Conservation (phyloP, 1,284 basidiomycete species). For the Cerrena zonata region DNA sequence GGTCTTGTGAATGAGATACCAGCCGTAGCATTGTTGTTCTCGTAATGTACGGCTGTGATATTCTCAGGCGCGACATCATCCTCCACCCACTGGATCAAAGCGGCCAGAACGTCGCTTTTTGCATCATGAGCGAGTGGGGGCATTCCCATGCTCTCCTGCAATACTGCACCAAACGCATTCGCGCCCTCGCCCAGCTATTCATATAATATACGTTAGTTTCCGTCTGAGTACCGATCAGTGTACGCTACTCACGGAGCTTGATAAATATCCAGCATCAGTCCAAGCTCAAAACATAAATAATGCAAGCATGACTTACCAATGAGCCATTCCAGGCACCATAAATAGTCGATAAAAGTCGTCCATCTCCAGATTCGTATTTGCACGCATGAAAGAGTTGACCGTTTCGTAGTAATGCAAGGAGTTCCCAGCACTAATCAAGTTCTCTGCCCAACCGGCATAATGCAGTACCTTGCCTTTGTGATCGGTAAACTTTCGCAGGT, state of each 20-base stretch:
- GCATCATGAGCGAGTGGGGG: slow-evolving; percentile 24
- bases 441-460: slow-evolving; percentile 10
- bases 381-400: slow-evolving; percentile 23
- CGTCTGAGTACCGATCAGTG: not conserved
- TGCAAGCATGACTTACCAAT: slow-evolving; percentile 22
- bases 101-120: slow-evolving; percentile 32
- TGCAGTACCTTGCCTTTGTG: not conserved
- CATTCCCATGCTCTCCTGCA: slow-evolving; percentile 19
- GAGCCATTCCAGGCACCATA: slow-evolving; percentile 37
- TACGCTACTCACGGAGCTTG: not conserved
- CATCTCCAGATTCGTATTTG: slow-evolving; percentile 21
- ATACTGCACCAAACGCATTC: slow-evolving; percentile 21
- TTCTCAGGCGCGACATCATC: slow-evolving; percentile 28
- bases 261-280: not conserved
- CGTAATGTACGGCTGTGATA: slow-evolving; percentile 25
- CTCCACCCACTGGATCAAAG: slow-evolving; percentile 39
- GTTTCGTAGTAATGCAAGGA: slow-evolving; percentile 32
- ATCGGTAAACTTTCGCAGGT: too few species aligned
- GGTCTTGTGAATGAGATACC: slow-evolving; percentile 1
- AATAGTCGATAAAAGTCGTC: slow-evolving; percentile 37
- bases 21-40: slow-evolving; percentile 15
- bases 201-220: not conserved
- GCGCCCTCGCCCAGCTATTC: slow-evolving; percentile 20
- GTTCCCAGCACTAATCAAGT: slow-evolving; percentile 24
- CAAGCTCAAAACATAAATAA: not conserved